Percentiles rank a stretch among this genome's conserved stretches.
phyloP scores from a whole-genome alignment of 345 rosid species.

The Rhizophora apiculata region DNA sequence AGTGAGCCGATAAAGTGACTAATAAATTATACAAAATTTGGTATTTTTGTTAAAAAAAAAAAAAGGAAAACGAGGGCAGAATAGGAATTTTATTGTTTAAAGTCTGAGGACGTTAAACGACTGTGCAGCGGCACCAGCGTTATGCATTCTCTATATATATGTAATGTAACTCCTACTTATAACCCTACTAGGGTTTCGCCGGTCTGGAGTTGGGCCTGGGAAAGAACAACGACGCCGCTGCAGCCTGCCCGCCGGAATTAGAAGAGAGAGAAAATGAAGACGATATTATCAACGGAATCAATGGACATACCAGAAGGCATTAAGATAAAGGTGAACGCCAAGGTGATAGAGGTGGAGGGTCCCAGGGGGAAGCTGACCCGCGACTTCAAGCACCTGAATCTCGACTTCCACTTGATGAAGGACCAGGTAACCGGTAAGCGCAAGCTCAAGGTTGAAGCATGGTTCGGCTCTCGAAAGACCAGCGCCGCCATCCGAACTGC shows the following conservation, averaged over 20 bases:
- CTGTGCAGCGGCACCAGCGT: too few species aligned
- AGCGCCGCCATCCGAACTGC: constrained; percentile 66
- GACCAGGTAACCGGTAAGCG: constrained; percentile 48
- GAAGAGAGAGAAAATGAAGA: constrained; percentile 32
- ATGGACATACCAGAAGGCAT: constrained; percentile 54
- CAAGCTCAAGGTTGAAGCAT: constrained; percentile 56
- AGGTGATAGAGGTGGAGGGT: constrained; percentile 47
- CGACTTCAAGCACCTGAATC: constrained; percentile 51
- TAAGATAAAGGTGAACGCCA: constrained; percentile 37
- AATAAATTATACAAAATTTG: too few species aligned
- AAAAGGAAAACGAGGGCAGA: too few species aligned
- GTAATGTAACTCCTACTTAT: too few species aligned
- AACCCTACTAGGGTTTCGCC: too few species aligned
- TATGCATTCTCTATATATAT: too few species aligned
- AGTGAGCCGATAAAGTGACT: too few species aligned
- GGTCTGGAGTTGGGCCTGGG: too few species aligned
- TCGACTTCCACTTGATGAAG: constrained; percentile 46
- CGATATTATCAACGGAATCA: constrained; percentile 43
- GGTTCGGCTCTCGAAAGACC: constrained; percentile 58
- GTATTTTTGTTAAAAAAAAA: too few species aligned
- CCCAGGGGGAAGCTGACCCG: constrained; percentile 42
- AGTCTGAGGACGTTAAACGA: too few species aligned
- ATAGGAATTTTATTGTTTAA: too few species aligned
- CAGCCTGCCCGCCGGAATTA: not conserved
- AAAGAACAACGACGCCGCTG: not conserved